Conservation (phyloP, 306 rosid genomes). For the Cucurbita maxima region DNA sequence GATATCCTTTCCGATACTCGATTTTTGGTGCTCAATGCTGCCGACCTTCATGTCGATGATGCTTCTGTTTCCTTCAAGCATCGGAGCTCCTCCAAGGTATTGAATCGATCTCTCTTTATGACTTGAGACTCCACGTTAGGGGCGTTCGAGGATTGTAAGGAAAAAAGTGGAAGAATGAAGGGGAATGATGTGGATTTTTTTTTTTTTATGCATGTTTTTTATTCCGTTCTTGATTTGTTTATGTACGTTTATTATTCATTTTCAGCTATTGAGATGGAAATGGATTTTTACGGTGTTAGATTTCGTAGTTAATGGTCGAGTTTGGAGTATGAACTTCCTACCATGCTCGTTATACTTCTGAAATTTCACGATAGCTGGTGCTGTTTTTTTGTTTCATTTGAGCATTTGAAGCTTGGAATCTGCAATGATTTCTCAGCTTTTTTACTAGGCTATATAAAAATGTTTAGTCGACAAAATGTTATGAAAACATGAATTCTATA, state of each 20-base stretch:
- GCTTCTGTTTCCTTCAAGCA: constrained; percentile 29
- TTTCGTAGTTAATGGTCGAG: not conserved
- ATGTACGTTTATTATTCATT: not conserved
- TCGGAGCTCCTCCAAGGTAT: constrained; percentile 37
- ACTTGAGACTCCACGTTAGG: not conserved
- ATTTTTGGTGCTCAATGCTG: constrained; percentile 75
- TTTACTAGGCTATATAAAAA: not conserved
- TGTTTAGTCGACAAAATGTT: not conserved
- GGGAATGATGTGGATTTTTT: not conserved
- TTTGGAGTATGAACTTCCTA: not conserved
- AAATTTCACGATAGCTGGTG: not conserved
- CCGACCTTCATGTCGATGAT: constrained; percentile 32
- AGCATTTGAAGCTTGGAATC: not conserved
- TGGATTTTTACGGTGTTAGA: not conserved
- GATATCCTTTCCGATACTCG: constrained; percentile 46
- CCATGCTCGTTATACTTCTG: not conserved
- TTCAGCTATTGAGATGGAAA: not conserved
- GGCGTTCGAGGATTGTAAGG: not conserved
- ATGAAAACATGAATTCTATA: not conserved
- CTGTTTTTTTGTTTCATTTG: not conserved
- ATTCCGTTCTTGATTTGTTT: not conserved
- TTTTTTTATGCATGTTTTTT: not conserved
- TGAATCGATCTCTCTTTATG: not conserved
- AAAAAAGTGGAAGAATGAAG: not conserved
- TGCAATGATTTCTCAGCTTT: not conserved